Evolutionary conservation across 768 basidiomycete species (phyloP), one percentile per base, ranked within the genome.

Genomic region (Boletus subcaerulescens): DNA sequence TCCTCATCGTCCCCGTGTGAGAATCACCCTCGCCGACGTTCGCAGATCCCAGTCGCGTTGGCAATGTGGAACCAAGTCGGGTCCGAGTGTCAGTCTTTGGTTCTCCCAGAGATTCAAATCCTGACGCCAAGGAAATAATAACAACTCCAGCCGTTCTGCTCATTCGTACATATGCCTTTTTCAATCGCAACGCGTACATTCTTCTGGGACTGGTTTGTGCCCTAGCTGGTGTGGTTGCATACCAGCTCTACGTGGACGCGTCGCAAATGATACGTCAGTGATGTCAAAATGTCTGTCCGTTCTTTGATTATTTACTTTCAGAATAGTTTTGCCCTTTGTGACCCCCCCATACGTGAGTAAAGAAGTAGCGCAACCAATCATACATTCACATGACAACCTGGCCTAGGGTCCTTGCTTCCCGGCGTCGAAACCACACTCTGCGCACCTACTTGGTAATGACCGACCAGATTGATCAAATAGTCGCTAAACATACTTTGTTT

Each of bases 51-150:
- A 6, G 89, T 91, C 53, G 84, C 85, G 7, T 78, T 91, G 46
- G 88, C 88, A 17, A 86, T 90, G 83, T 91, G 88, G 88, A 91
- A 91, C 63, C 89, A 91, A 80, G 87, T 89, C 51, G 85, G 86
- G 43, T 87, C 88, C 45, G 87, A 91, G 74, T 84, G 87, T 85
- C 58, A 57, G 77, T 73, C 48, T 15, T 38, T 41, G 24, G 33
- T 43, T 45, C 18, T 29, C 32, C 14, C 6, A 5, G 3, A 18
- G 12, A 41, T 31, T 32, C 47, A 15, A 8, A 18, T 42, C 13
- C 50, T 61, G 26, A 64, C 54, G 29, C 44, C 32, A 57, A 36
- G 31, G 32, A 51, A 40, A 61, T 53, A 7, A 53, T 4, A 29
- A 35, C 33, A 35, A 35, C 33, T 50, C 18, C 60, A 89, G 86